Percentiles rank a stretch among this genome's conserved stretches.
Conservation (phyloP, 352 stramenopile species). For the Aphanomyces stellatus region DNA sequence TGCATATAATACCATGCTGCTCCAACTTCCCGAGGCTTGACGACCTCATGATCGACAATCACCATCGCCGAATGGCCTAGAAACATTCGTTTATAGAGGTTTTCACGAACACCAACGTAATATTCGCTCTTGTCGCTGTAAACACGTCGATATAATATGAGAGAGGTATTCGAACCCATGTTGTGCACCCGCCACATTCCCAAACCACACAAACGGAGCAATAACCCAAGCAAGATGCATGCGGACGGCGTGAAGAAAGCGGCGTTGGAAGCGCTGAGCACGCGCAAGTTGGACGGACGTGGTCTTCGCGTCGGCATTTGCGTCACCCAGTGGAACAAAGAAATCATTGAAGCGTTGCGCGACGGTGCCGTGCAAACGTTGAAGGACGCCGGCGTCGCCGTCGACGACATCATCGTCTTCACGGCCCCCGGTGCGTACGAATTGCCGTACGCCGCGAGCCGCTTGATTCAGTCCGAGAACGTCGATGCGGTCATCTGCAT, state of each 20-base stretch:
- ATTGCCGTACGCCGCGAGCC: constrained; percentile 91
- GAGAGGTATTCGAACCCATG: too few species aligned
- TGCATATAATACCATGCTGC: too few species aligned
- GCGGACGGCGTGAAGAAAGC: constrained; percentile 61
- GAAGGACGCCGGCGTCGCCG: constrained; percentile 42
- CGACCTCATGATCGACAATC: too few species aligned
- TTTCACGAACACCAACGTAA: too few species aligned
- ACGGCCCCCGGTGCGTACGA: constrained; percentile 95
- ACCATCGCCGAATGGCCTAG: too few species aligned
- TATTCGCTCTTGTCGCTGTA: too few species aligned
- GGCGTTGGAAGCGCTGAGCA: constrained; percentile 55
- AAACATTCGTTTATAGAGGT: too few species aligned
- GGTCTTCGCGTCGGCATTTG: constrained; percentile 76
- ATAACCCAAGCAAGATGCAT: background rate
- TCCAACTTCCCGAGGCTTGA: too few species aligned
- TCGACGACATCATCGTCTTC: constrained; percentile 57
- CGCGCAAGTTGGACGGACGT: constrained; percentile 35
- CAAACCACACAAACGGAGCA: too few species aligned
- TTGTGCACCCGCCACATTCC: too few species aligned
- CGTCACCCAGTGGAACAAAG: constrained; percentile 78
- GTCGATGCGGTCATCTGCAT: constrained; percentile 95
- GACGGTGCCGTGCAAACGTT: constrained; percentile 55
- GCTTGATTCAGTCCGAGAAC: constrained; percentile 83
- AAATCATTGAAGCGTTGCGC: constrained; percentile 69
- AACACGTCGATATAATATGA: too few species aligned